Conservation (phyloP, 495 filamentous ascomycete species). For the Talaromyces thailandensis region DNA sequence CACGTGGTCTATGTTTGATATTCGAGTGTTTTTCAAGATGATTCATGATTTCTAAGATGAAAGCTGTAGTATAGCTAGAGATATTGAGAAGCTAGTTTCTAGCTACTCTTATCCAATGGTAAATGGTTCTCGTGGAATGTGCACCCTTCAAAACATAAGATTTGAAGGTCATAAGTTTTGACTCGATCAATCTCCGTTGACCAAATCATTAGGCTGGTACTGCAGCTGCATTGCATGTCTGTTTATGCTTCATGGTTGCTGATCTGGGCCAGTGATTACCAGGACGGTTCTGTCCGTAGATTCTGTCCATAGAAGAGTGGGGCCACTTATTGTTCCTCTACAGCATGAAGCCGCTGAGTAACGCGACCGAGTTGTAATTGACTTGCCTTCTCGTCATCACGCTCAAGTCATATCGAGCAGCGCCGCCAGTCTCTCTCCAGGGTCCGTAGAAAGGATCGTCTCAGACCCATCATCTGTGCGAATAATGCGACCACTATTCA, state of each 20-base stretch:
- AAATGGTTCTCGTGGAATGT: background rate
- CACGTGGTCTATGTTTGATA: background rate
- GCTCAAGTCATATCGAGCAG: slow-evolving; percentile 26
- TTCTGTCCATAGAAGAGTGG: too few species aligned
- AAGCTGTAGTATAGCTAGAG: background rate
- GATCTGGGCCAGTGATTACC: too few species aligned
- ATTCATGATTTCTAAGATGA: background rate
- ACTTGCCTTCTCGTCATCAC: background rate
- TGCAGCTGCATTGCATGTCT: too few species aligned
- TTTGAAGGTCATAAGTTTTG: too few species aligned
- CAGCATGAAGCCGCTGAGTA: background rate
- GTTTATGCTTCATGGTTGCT: too few species aligned
- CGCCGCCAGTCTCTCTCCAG: slow-evolving; percentile 25
- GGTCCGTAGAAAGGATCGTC: slow-evolving; percentile 20
- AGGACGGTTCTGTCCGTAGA: too few species aligned
- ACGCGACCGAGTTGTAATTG: background rate
- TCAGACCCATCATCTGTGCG: slow-evolving; percentile 9
- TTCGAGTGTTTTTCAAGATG: background rate
- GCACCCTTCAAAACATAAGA: too few species aligned
- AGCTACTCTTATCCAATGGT: background rate
- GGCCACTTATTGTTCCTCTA: background rate
- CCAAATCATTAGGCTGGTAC: too few species aligned
- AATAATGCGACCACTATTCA: slow-evolving; percentile 29
- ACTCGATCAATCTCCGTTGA: too few species aligned
- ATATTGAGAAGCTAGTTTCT: background rate